Evolutionary conservation across 805 yeast species (phyloP).

Genomic region (Candida ortonii): DNA sequence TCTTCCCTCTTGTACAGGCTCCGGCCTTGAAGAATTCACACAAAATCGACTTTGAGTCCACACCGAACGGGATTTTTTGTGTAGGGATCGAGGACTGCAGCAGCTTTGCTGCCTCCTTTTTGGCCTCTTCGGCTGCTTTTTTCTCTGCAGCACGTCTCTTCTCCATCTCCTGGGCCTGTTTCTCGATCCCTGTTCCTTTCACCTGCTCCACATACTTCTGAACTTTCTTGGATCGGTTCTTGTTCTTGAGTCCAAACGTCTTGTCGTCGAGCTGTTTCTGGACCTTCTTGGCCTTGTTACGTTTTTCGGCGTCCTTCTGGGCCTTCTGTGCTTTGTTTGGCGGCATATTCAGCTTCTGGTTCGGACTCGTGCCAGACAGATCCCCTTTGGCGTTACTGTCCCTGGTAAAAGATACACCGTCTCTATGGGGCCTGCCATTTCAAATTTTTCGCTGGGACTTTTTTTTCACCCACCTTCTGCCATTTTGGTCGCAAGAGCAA

Average conservation of each 20-base stretch:
- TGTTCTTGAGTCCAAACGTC: constrained; percentile 94
- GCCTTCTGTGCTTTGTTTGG: constrained; percentile 60
- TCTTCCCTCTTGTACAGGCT: constrained; percentile 75
- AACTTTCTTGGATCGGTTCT: constrained; percentile 90
- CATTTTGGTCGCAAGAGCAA: no score
- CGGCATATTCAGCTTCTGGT: constrained; percentile 49
- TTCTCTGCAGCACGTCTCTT: constrained; percentile 81
- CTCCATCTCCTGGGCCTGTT: constrained; percentile 45
- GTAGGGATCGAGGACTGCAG: constrained; percentile 61
- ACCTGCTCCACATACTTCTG: constrained; percentile 71
- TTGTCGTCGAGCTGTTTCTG: constrained; percentile 73
- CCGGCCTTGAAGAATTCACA: constrained; percentile 88
- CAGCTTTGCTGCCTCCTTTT: constrained; percentile 78
- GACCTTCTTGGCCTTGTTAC: constrained; percentile 57
- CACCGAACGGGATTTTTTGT: constrained; percentile 94
- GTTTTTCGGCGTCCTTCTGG: constrained; percentile 56
- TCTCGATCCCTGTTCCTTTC: constrained; percentile 54
- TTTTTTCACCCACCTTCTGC: no score
- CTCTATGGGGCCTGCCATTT: no score
- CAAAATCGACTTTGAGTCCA: constrained; percentile 90
- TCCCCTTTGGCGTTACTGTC: neutral
- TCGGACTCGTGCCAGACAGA: neutral
- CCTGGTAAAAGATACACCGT: constrained; percentile 1
- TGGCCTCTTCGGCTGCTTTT: constrained; percentile 88
- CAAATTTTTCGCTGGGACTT: no score